Conservation (phyloP, 176 grass and related monocot genomes). For the Triticum turgidum region DNA sequence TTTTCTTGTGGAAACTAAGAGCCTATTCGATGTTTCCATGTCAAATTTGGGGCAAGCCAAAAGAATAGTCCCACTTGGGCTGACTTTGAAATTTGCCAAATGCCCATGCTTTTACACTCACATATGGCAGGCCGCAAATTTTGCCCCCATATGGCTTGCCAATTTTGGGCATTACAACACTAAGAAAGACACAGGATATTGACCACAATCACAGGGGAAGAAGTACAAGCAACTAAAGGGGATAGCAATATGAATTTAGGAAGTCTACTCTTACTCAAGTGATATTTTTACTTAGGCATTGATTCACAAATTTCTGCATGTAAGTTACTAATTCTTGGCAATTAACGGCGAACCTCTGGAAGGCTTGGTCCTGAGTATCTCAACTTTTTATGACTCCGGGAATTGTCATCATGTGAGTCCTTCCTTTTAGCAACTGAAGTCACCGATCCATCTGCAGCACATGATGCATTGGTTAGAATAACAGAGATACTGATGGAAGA, state of each 20-base stretch:
- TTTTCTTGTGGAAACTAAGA: background rate
- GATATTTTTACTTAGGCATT: background rate
- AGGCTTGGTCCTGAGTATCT: background rate
- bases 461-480: background rate
- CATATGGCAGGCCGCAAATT: background rate
- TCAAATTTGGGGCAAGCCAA: background rate
- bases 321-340: background rate
- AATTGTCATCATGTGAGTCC: background rate
- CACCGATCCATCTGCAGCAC: background rate
- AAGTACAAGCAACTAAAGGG: background rate
- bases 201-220: background rate
- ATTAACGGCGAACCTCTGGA: background rate
- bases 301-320: background rate
- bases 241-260: background rate
- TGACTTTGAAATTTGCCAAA: no score
- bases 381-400: background rate
- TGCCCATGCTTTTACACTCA: background rate
- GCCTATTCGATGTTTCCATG: background rate
- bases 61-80: no score
- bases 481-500: background rate
- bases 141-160: no score
- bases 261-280: background rate
- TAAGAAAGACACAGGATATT: background rate
- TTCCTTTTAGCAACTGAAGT: conserved; percentile 4
- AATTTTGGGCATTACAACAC: no score